Percentiles rank a stretch among this genome's conserved stretches.
Evolutionary conservation across 1,284 basidiomycete genomes (phyloP).

Genomic region (Mycena sp.): DNA sequence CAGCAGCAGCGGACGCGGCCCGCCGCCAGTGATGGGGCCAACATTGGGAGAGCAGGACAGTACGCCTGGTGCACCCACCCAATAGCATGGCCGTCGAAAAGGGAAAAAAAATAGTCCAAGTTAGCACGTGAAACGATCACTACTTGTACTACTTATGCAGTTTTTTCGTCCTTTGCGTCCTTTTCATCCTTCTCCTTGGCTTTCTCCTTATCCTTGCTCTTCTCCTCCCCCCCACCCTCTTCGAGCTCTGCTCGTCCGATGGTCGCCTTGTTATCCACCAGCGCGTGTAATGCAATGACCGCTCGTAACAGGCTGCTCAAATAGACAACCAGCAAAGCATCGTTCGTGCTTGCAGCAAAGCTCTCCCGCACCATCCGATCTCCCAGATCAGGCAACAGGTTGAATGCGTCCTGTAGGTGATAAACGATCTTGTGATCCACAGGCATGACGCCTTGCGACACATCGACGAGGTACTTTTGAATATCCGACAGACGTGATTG

Average conservation of each 20-base stretch:
- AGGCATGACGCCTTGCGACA: conserved; percentile 84
- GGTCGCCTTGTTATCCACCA: conserved; percentile 88
- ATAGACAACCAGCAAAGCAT: conserved; percentile 94
- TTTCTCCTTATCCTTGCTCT: conserved; percentile 52
- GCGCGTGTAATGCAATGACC: conserved; percentile 93
- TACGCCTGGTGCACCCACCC: conserved; percentile 16
- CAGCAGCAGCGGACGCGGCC: conserved; percentile 24
- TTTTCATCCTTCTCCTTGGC: conserved; percentile 45
- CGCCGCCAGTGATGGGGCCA: conserved; percentile 18
- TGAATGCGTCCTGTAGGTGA: conserved; percentile 95
- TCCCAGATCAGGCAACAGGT: conserved; percentile 88
- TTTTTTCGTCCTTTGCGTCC: conserved; percentile 2
- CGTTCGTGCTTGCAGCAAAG: conserved; percentile 93
- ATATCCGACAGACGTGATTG: conserved; percentile 89
- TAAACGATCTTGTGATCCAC: conserved; percentile 98
- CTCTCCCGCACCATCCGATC: conserved; percentile 78
- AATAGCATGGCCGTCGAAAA: background rate
- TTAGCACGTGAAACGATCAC: conserved; percentile 5
- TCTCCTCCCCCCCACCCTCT: conserved; percentile 70
- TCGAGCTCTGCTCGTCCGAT: conserved; percentile 83
- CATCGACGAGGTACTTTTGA: conserved; percentile 88
- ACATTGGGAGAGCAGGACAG: conserved; percentile 16
- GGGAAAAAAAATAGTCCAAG: background rate
- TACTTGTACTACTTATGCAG: background rate
- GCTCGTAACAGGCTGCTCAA: conserved; percentile 90